phyloP scores from a whole-genome alignment of 2,329 filamentous ascomycete species.

The Ceratocystiopsis minuta region DNA sequence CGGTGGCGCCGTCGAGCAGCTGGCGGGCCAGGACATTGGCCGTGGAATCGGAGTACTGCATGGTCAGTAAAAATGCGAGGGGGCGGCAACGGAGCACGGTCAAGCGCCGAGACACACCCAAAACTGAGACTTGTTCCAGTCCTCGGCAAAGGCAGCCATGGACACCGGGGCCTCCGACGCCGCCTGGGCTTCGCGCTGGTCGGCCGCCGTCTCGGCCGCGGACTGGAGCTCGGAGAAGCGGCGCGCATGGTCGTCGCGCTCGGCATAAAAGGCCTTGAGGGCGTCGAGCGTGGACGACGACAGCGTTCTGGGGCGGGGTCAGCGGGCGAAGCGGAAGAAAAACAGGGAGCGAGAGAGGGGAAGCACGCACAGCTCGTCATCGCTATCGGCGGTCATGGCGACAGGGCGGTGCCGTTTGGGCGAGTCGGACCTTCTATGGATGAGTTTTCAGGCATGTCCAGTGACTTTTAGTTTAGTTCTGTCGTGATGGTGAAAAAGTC shows the following conservation, averaged over 20 bases:
- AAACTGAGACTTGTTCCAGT: conserved; percentile 74
- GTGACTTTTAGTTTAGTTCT: too few species aligned
- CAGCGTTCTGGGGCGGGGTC: conserved; percentile 30
- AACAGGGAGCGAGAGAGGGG: neutral
- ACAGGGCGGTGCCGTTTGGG: neutral
- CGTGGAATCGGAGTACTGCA: conserved; percentile 53
- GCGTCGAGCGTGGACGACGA: conserved; percentile 48
- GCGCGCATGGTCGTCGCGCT: conserved; percentile 47
- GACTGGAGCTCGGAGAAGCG: conserved; percentile 51
- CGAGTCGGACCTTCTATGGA: too few species aligned
- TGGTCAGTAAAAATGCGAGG: neutral
- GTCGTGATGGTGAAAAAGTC: too few species aligned
- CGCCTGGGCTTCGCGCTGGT: neutral
- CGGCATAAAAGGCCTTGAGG: conserved; percentile 56
- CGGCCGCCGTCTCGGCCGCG: conserved; percentile 32
- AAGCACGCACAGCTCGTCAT: conserved; percentile 30
- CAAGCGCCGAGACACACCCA: conserved; percentile 39
- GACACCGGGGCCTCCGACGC: conserved; percentile 16
- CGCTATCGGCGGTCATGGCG: conserved; percentile 16
- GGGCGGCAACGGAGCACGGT: neutral
- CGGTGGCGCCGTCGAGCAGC: conserved; percentile 42
- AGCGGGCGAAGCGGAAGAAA: neutral
- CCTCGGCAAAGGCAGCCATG: conserved; percentile 59
- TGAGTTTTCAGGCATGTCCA: too few species aligned
- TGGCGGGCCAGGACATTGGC: conserved; percentile 44